A percentile compares a stretch with the other conserved stretches of the same genome.
These are phyloP conservation scores for Zymoseptoria pseudotritici DNA, from an alignment of 2,329 filamentous ascomycete species.

Conservation along the genomic window DNA sequence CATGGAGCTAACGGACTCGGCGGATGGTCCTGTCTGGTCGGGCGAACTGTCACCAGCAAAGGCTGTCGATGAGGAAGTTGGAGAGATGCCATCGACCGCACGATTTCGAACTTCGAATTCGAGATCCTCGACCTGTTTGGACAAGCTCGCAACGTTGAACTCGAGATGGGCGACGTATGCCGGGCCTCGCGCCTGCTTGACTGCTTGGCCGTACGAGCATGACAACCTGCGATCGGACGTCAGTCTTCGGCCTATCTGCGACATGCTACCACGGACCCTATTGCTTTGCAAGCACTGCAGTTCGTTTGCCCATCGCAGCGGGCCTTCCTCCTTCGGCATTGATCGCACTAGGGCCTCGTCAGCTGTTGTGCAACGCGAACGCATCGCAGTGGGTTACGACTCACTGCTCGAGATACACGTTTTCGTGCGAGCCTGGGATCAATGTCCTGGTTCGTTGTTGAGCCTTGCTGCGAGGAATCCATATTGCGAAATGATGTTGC, in stretches of 20 bases:
- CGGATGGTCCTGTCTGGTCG: slow-evolving; percentile 1
- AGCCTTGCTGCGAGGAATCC: not conserved
- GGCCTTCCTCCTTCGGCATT: slow-evolving; percentile 15
- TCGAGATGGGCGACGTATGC: slow-evolving; percentile 17
- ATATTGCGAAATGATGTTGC: not conserved
- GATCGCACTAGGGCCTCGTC: slow-evolving; percentile 8
- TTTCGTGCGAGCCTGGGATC: slow-evolving; percentile 10
- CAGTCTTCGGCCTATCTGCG: not conserved
- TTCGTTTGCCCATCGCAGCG: slow-evolving; percentile 13
- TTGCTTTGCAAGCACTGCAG: slow-evolving; percentile 11
- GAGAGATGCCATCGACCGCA: not conserved
- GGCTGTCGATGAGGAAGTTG: not conserved
- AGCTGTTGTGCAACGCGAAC: not conserved
- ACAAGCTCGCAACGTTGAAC: not conserved
- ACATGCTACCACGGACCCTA: slow-evolving; percentile 8
- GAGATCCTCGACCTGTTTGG: slow-evolving; percentile 11
- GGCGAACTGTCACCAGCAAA: not conserved
- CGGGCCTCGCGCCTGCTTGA: slow-evolving; percentile 17
- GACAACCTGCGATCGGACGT: slow-evolving; percentile 6
- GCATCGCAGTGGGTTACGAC: not conserved
- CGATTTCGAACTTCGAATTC: not conserved
- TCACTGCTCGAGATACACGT: slow-evolving; percentile 14
- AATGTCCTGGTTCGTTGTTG: not conserved
- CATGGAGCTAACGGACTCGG: not conserved
- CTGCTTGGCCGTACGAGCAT: slow-evolving; percentile 15